Conservation (phyloP, 2,329 filamentous ascomycete genomes). For the Atkinsonella texensis region DNA sequence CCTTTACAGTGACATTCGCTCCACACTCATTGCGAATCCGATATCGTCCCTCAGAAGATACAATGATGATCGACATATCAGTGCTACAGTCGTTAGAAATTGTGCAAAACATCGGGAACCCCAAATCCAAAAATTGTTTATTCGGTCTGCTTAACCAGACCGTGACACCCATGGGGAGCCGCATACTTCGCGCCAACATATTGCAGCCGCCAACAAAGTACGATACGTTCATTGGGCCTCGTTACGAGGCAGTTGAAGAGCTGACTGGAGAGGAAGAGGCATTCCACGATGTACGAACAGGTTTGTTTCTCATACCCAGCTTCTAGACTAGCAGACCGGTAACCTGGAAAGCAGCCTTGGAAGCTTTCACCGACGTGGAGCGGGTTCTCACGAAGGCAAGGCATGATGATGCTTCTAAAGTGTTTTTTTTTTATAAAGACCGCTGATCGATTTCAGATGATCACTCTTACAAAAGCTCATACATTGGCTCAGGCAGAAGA, state of each 20-base stretch:
- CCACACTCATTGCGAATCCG: slow-evolving; percentile 48
- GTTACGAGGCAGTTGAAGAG: slow-evolving; percentile 78
- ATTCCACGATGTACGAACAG: slow-evolving; percentile 64
- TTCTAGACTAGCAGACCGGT: background rate
- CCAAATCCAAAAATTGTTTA: slow-evolving; percentile 69
- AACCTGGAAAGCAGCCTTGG: slow-evolving; percentile 43
- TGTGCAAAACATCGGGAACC: slow-evolving; percentile 70
- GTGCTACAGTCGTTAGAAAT: slow-evolving; percentile 82
- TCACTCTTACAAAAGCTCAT: slow-evolving; percentile 56
- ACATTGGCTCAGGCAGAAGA: slow-evolving; percentile 63
- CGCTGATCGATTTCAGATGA: slow-evolving; percentile 40
- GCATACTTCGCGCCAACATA: slow-evolving; percentile 74
- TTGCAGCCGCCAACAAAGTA: slow-evolving; percentile 73
- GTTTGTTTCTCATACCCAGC: slow-evolving; percentile 25
- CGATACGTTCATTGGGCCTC: slow-evolving; percentile 50
- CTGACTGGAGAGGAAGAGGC: slow-evolving; percentile 72
- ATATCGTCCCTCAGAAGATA: slow-evolving; percentile 79
- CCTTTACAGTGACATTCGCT: slow-evolving; percentile 46
- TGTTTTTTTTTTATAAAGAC: too few species aligned
- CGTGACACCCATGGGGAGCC: slow-evolving; percentile 74
- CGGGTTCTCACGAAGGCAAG: slow-evolving; percentile 56
- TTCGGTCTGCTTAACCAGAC: slow-evolving; percentile 82
- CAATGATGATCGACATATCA: slow-evolving; percentile 90
- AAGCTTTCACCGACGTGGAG: slow-evolving; percentile 66
- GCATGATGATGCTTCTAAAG: background rate